Evolutionary conservation across 2,329 filamentous ascomycete species (phyloP).

Genomic region (Cercospora berteroae): DNA sequence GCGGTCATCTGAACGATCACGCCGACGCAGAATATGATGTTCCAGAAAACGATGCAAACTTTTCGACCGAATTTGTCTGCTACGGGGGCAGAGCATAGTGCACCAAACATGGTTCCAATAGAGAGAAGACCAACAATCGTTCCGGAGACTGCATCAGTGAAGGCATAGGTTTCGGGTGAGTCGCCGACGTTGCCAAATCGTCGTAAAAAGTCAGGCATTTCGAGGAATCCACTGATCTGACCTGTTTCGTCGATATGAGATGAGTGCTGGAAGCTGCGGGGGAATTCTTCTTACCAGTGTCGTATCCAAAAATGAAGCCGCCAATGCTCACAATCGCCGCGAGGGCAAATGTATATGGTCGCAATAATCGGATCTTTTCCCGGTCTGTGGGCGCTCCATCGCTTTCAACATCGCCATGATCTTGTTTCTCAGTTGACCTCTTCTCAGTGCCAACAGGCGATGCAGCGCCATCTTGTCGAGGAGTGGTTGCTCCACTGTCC

Average conservation of each 20-base stretch:
- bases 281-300: conserved; percentile 31
- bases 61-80: conserved; percentile 62
- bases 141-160: conserved; percentile 60
- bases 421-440: neutral
- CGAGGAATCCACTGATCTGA: conserved; percentile 61
- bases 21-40: conserved; percentile 63
- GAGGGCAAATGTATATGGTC: conserved; percentile 36
- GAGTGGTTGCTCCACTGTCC: conserved; percentile 12
- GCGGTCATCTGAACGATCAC: conserved; percentile 66
- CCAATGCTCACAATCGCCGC: conserved; percentile 39
- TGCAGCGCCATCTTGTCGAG: conserved; percentile 11
- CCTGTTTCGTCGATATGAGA: conserved; percentile 50
- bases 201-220: conserved; percentile 56
- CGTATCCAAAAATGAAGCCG: conserved; percentile 41
- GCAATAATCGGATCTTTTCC: conserved; percentile 29
- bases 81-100: conserved; percentile 58
- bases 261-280: neutral
- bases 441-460: neutral
- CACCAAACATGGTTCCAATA: conserved; percentile 60
- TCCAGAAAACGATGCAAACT: conserved; percentile 60
- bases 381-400: conserved; percentile 26
- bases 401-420: conserved; percentile 18
- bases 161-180: conserved; percentile 41
- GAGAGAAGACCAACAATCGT: conserved; percentile 61
- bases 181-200: conserved; percentile 46